Conservation (phyloP, 176 grass and related monocot genomes). For the Bolboschoenus planiculmis region DNA sequence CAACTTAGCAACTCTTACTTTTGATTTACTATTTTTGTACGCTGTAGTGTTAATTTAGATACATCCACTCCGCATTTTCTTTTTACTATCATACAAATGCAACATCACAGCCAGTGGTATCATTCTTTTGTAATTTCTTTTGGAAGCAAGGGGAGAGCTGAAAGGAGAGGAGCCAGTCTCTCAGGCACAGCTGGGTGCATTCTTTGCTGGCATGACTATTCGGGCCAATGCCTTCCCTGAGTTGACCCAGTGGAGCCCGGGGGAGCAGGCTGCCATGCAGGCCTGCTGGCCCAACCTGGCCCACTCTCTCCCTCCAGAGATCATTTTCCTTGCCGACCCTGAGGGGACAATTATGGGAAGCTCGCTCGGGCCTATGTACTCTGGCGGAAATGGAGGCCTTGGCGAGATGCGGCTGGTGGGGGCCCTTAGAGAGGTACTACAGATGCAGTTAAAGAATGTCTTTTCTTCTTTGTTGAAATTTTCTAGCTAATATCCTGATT, state of each 20-base stretch:
- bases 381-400: slow-evolving; percentile 47
- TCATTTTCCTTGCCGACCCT: slow-evolving; percentile 95
- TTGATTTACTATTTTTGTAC: not conserved
- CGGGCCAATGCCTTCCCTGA: slow-evolving; percentile 87
- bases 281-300: slow-evolving; percentile 61
- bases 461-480: not conserved
- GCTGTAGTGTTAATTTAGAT: not conserved
- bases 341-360: slow-evolving; percentile 90
- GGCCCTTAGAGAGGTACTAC: slow-evolving; percentile 77
- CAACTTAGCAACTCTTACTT: not conserved
- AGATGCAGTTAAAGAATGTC: not conserved
- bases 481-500: not conserved
- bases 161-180: slow-evolving; percentile 74
- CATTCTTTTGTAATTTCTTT: slow-evolving; percentile 4
- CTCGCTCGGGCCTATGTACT: slow-evolving; percentile 56
- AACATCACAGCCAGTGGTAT: not conserved
- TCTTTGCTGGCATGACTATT: slow-evolving; percentile 97
- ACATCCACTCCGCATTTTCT: not conserved
- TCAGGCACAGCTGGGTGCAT: slow-evolving; percentile 76
- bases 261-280: slow-evolving; percentile 65
- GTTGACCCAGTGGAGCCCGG: slow-evolving; percentile 78
- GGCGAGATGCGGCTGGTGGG: slow-evolving; percentile 80
- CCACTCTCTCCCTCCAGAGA: slow-evolving; percentile 65
- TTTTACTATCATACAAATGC: not conserved
- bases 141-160: slow-evolving; percentile 73